Base-by-base conservation (phyloP, 2,329 filamentous ascomycete species). In the Penicillium sumatraense region DNA sequence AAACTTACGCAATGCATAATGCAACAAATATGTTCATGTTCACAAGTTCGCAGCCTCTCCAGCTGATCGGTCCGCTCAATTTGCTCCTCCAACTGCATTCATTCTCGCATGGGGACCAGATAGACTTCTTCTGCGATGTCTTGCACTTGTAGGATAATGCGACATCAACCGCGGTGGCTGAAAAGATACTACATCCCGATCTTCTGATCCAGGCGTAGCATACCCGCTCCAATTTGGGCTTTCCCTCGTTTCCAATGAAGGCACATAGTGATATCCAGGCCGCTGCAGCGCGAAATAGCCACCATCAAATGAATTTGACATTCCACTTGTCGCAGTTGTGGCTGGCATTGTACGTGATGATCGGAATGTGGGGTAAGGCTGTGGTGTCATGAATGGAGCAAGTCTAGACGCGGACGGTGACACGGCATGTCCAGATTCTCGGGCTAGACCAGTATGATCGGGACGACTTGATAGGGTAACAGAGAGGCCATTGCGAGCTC, bases 51-150 rank as follows among this genome's bases (percentile, higher is more conserved):
- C n/a, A n/a, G n/a, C n/a, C n/a, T n/a, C n/a, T n/a, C n/a, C 27
- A 54, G 13, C 36, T n/a, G n/a, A 21, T 2, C 10, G 11, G 9
- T 20, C 21, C 27, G 31, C 5, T 16, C 26, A 20, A 31, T 29
- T 9, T 53, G 45, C 44, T 62, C 56, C 6, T n/a, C 49, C 56
- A 47, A 27, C 23, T 31, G 29, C 41, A n/a, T 31, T 8, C 1
- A 44, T 47, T n/a, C 56, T 56, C 23, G 58, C 57, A 59, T 66
- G 57, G 14, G 57, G 56, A n/a, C 65, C 63, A 18, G 66, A 61
- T 26, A 64, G 53, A 54, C 64, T 68, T 27, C 62, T 57, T 44
- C 65, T 62, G 20, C 66, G 64, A 55, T 65, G 58, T 11, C 65
- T 60, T 31, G 63, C 55, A 5, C 67, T 60, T 5, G 59, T 58